These are phyloP conservation scores for Acanthamoeba castellanii DNA, from an alignment of 208 protist genomes.

Conservation along the genomic window DNA sequence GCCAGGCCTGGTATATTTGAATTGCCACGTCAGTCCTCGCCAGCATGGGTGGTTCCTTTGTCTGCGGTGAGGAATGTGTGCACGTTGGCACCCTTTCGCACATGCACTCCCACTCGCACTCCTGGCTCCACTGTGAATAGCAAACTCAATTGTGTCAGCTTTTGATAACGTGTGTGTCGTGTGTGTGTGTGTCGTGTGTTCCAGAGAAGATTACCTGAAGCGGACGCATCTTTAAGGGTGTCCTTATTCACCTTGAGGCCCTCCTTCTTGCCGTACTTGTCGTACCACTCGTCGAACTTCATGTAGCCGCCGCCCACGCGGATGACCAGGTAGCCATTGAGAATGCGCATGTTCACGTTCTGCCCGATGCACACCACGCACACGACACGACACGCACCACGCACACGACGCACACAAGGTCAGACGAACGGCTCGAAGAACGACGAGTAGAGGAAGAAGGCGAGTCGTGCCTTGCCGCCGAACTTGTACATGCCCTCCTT, in stretches of 20 bases:
- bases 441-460: neutral
- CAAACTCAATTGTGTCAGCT: neutral
- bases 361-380: neutral
- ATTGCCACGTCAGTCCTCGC: neutral
- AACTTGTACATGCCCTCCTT: slow-evolving; percentile 62
- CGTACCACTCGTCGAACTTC: slow-evolving; percentile 12
- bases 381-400: too few species aligned
- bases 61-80: slow-evolving; percentile 34
- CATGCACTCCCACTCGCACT: slow-evolving; percentile 10
- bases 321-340: neutral
- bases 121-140: neutral
- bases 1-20: neutral
- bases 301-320: slow-evolving; percentile 22
- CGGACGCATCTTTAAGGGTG: neutral
- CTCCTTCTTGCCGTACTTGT: slow-evolving; percentile 75
- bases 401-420: neutral
- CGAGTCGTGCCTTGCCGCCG: slow-evolving; percentile 7
- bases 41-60: neutral
- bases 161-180: too few species aligned
- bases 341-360: slow-evolving; percentile 73
- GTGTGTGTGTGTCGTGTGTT: too few species aligned
- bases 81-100: slow-evolving; percentile 50
- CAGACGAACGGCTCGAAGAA: neutral
- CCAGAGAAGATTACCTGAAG: neutral
- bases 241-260: slow-evolving; percentile 61